Base-by-base conservation (phyloP, 139 green algal genomes). In the Chlamydomonas asymmetrica region DNA sequence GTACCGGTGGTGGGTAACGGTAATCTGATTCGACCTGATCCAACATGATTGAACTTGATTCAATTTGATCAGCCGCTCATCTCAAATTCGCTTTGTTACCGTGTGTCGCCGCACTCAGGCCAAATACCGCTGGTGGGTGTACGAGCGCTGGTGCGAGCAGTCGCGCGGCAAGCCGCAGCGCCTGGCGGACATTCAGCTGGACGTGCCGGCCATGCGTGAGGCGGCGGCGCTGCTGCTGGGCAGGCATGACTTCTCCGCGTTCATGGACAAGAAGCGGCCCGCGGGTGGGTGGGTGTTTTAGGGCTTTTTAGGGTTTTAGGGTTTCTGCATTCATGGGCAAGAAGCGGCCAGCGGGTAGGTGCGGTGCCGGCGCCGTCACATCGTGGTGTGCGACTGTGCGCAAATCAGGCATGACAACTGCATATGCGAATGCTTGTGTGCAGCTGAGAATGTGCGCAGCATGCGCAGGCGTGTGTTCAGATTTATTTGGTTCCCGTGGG, bases 231-330 rank as follows among this genome's bases (percentile, higher is more conserved):
- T 66, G 70, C 75, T 88, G 52, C 61, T 79, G 41, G 82, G 82
- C 27, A 48, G 32, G 22, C 83, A 84, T 38, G 79, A 88, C 76
- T 88, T 83, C 79, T 74, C 38, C 23, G 68, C 79, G 25, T 81
- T 88, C 39, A 75, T 74, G 66, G 83, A 88, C 72, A 74, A 57
- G n/a, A 84, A 80, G 70, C 39, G 71, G n/a, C 71, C 83, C 29
- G 39, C 83, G 63, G 82, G 82, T 84, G 25, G 25, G 63, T 16
- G 54, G 3, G 48, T 39, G 10, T 70, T 27, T 52, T 52, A 52
- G 13, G 45, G 45, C 13, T 52, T 52, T 52, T 25, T 16, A 10
- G 45, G 45, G 45, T 52, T 52, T 52, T 52, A 52, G 45, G 45
- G 45, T 16, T 52, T 74, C 38, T 25, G 68, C 79, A 25, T 81